Base-by-base conservation (phyloP, 768 basidiomycete species). In the Russula emetica region DNA sequence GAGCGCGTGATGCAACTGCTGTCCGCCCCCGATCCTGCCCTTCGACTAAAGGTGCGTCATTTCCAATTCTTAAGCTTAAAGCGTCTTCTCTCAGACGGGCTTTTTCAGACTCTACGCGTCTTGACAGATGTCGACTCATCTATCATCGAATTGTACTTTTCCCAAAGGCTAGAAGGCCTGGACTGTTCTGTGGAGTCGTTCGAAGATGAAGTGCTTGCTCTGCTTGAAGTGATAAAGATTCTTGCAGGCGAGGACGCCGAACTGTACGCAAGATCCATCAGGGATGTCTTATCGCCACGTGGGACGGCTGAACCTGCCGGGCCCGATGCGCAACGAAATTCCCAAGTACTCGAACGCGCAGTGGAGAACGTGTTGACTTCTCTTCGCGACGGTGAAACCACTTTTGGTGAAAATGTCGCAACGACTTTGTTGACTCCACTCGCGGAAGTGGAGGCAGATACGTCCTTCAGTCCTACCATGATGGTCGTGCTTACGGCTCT, bases 401-500 rank as follows among this genome's bases (percentile, higher is more conserved):
- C 42, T 20, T 51, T 66, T 30, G 73, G 44, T 83, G 82, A 70
- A 76, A 76, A 44, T 71, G 81, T 66, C 58, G 68, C 44, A 40
- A 67, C 68, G 16, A 56, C 49, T 0, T 34, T 69, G 24, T 59
- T 69, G 50, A 61, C 61, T 9, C 61, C 64, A 2, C 55, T 69
- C 24, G 50, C 60, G 42, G 68, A 69, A 50, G 50, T 55, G 26
- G 68, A 67, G 24, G 53, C 60, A 32, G 60, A 67, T 38, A 55
- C 71, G 14, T 70, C 68, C 30, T 71, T 69, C 3, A 81, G 83
- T 16, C 81, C 87, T 13, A 90, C 88, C 0, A 70, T 83, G 40
- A 79, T 87, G 71, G 81, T 89, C 22, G 79, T 92, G n/a, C 70
- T 80, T n/a, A 78, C 84, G 10, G 91, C 91, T 3, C 72, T 89